These are phyloP conservation scores for Roridomyces roridus DNA, from an alignment of 768 basidiomycete genomes.

Conservation along the genomic window DNA sequence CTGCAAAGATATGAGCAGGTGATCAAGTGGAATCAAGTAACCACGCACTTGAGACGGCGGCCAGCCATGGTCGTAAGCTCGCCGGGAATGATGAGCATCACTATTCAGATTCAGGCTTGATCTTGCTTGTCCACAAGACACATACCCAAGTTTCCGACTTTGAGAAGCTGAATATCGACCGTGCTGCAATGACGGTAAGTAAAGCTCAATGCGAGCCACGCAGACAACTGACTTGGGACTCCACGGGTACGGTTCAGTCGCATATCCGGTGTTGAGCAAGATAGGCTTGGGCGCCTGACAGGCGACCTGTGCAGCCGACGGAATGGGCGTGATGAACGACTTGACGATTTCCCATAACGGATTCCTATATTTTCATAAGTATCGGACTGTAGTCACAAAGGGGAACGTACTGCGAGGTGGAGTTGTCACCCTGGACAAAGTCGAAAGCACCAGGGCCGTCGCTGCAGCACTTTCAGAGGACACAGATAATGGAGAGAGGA, in stretches of 20 bases:
- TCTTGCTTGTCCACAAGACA: slow-evolving; percentile 13
- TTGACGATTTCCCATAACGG: slow-evolving; percentile 74
- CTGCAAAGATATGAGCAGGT: slow-evolving; percentile 38
- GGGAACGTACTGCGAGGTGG: slow-evolving; percentile 55
- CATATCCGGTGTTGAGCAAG: slow-evolving; percentile 75
- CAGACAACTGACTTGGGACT: too few relatives aligned
- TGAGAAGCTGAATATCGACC: slow-evolving; percentile 79
- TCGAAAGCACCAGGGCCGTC: slow-evolving; percentile 84
- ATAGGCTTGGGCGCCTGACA: slow-evolving; percentile 85
- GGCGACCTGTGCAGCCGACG: slow-evolving; percentile 63
- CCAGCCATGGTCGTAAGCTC: slow-evolving; percentile 88
- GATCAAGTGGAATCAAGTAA: slow-evolving; percentile 26
- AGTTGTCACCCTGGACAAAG: slow-evolving; percentile 78
- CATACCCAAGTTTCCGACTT: slow-evolving; percentile 71
- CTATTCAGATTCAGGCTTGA: slow-evolving; percentile 37
- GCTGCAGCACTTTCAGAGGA: slow-evolving; percentile 36
- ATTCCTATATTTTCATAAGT: neutral
- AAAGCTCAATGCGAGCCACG: too few relatives aligned
- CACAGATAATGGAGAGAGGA: neutral
- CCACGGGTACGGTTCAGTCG: slow-evolving; percentile 76
- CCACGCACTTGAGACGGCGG: slow-evolving; percentile 67
- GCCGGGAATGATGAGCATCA: slow-evolving; percentile 77
- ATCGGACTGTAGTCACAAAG: too few relatives aligned
- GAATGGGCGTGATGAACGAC: slow-evolving; percentile 61
- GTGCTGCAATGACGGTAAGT: slow-evolving; percentile 61